Conservation (phyloP, 352 stramenopile genomes). For the Phytophthora pini region DNA sequence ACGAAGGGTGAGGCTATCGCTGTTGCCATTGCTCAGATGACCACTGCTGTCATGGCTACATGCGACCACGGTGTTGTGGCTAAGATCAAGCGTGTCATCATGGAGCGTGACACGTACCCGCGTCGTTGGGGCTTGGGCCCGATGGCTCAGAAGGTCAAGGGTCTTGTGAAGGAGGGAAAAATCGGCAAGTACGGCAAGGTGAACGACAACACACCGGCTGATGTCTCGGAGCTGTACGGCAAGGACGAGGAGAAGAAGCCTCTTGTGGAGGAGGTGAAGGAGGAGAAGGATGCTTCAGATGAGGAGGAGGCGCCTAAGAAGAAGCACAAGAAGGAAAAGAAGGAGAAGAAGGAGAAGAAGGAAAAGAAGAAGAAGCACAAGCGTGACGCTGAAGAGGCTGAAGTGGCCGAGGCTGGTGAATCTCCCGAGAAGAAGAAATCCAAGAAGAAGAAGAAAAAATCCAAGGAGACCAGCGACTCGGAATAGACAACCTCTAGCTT, state of each 20-base stretch:
- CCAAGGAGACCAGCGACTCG: conserved; percentile 70
- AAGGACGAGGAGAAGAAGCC: conserved; percentile 62
- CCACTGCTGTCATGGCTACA: conserved; percentile 99
- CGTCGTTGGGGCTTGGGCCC: conserved; percentile 98
- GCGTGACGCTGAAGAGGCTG: conserved; percentile 57
- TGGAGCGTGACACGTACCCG: conserved; percentile 99
- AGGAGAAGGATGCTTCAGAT: conserved; percentile 40
- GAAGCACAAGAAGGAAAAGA: conserved; percentile 64
- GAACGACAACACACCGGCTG: conserved; percentile 84
- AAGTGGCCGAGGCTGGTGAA: conserved; percentile 54
- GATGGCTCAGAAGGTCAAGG: conserved; percentile 99
- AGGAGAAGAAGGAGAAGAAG: conserved; percentile 78
- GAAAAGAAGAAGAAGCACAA: conserved; percentile 88
- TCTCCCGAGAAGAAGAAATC: conserved; percentile 88
- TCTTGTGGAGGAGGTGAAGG: conserved; percentile 69
- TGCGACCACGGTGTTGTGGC: conserved; percentile 99
- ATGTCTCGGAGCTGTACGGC: conserved; percentile 80
- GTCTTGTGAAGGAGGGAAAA: conserved; percentile 95
- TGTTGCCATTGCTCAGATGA: conserved; percentile 99
- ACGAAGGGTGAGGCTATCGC: conserved; percentile 99
- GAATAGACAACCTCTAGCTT: conserved; percentile 51
- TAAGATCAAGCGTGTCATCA: conserved; percentile 99
- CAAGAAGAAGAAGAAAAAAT: conserved; percentile 92
- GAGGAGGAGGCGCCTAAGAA: conserved; percentile 68
- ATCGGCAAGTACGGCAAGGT: conserved; percentile 92